Base-by-base conservation (phyloP, 2,329 filamentous ascomycete species). In the Penicillium hesseltinei region DNA sequence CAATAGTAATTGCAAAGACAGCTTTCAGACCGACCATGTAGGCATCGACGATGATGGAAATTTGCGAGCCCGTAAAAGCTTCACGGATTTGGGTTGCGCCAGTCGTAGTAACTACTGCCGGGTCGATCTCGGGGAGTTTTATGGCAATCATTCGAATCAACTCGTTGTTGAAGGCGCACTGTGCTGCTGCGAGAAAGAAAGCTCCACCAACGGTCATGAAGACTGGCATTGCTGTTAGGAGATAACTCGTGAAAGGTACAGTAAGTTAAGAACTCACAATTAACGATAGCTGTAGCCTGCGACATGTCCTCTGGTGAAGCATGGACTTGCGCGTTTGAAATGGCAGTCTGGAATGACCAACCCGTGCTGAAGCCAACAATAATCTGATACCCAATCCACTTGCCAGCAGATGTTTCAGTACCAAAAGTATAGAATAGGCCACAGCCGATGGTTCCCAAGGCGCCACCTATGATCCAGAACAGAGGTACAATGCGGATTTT, bases 351-450 rank as follows among this genome's bases (percentile, higher is more conserved):
- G 21, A 66, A 48, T 25, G 58, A 62, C 25, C 65, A 55, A 4
- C 64, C 67, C 1, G 62, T 29, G 10, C 65, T 64, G 19, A 65
- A 46, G n/a, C 65, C 65, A 19, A 57, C 62, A 15, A 69, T 19
- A 25, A 65, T 54, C 50, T 69, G 59, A 43, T 64, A 69, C 2
- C 64, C 66, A 36, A 66, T 66, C 66, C 67, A 71, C 51, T 62
- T 56, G 8, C 51, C 47, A 39, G 58, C 45, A 29, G 43, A 48
- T 10, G 64, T 69, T n/a, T 58, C 49, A 36, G 70, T 62, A 27
- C 71, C 62, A 25, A 75, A 62, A 3, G 71, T 74, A 60, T 69
- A 73, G 52, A 74, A 56, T 17, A 76, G 61, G 8, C 72, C 73
- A n/a, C 61, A 53, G 3, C 65, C 71, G 47, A 75, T 56, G 8